phyloP scores from a whole-genome alignment of 2,329 filamentous ascomycete genomes.

The Penicillium sp. region DNA sequence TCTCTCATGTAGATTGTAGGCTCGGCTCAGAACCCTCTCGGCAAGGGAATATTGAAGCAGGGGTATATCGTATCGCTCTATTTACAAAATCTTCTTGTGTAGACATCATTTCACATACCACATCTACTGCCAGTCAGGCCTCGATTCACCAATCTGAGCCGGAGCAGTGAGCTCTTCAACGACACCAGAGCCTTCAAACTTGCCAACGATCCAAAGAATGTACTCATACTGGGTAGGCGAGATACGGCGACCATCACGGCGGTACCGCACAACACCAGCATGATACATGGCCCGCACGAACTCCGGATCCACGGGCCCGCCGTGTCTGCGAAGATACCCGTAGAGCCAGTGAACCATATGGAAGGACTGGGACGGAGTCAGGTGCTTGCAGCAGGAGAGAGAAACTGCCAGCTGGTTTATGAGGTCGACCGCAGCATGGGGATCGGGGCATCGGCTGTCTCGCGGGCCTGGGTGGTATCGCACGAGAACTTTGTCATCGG shows the following conservation, averaged over 20 bases:
- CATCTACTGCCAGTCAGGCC: background rate
- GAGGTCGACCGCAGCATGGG: conserved; percentile 41
- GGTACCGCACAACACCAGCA: conserved; percentile 48
- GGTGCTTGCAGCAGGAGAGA: conserved; percentile 38
- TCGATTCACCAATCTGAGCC: conserved; percentile 17
- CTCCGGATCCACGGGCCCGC: conserved; percentile 42
- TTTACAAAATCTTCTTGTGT: conserved; percentile 4
- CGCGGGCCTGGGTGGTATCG: conserved; percentile 24
- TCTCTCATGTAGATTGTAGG: background rate
- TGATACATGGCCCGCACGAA: conserved; percentile 52
- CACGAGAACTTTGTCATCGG: conserved; percentile 26
- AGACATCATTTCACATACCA: background rate
- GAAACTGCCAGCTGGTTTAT: conserved; percentile 47
- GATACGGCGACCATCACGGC: conserved; percentile 38
- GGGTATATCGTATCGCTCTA: conserved; percentile 19
- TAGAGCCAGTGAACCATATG: conserved; percentile 50
- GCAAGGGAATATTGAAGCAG: background rate
- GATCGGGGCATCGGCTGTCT: conserved; percentile 28
- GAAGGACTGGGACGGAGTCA: conserved; percentile 44
- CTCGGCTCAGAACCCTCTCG: background rate
- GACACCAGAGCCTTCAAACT: conserved; percentile 45
- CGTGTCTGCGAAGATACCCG: conserved; percentile 42
- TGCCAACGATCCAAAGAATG: conserved; percentile 44
- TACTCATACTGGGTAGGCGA: conserved; percentile 40
- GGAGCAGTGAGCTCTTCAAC: conserved; percentile 30